Conservation (phyloP, 2,329 filamentous ascomycete species). For the Cladophialophora bantiana region DNA sequence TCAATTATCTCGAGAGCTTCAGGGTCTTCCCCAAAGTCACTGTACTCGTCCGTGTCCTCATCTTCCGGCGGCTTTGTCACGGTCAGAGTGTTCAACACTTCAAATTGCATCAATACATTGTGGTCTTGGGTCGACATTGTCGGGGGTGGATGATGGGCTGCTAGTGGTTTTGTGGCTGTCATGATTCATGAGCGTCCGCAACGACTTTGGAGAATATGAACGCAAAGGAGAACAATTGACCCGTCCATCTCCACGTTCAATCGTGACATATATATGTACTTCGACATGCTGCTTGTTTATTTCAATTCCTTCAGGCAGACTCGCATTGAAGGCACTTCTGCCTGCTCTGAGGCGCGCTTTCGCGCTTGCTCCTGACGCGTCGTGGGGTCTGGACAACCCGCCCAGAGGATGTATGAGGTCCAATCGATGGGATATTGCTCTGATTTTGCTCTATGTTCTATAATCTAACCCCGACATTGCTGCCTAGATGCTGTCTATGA, state of each 20-base stretch:
- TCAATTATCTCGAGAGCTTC: slow-evolving; percentile 61
- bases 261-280: not conserved
- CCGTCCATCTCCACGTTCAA: not conserved
- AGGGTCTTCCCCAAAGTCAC: slow-evolving; percentile 63
- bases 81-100: slow-evolving; percentile 1
- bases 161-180: slow-evolving; percentile 31
- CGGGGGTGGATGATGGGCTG: slow-evolving; percentile 7
- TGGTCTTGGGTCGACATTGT: slow-evolving; percentile 25
- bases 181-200: slow-evolving; percentile 17
- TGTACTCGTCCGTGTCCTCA: slow-evolving; percentile 62
- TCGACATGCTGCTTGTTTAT: slow-evolving; percentile 6
- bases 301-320: not conserved
- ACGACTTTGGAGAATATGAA: slow-evolving; percentile 4
- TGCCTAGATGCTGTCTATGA: slow-evolving; percentile 11
- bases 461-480: slow-evolving; percentile 7
- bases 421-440: slow-evolving; percentile 19
- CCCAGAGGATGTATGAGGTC: slow-evolving; percentile 14
- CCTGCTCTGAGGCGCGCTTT: slow-evolving; percentile 18
- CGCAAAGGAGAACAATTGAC: not conserved
- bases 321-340: slow-evolving; percentile 20
- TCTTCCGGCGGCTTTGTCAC: slow-evolving; percentile 13
- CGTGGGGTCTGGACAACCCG: slow-evolving; percentile 18
- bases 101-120: slow-evolving; percentile 20
- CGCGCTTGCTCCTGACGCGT: slow-evolving; percentile 25
- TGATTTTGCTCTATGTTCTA: slow-evolving; percentile 19